These are phyloP conservation scores for Pichia thaimueangensis DNA, from an alignment of 805 yeast genomes.

Conservation along the genomic window DNA sequence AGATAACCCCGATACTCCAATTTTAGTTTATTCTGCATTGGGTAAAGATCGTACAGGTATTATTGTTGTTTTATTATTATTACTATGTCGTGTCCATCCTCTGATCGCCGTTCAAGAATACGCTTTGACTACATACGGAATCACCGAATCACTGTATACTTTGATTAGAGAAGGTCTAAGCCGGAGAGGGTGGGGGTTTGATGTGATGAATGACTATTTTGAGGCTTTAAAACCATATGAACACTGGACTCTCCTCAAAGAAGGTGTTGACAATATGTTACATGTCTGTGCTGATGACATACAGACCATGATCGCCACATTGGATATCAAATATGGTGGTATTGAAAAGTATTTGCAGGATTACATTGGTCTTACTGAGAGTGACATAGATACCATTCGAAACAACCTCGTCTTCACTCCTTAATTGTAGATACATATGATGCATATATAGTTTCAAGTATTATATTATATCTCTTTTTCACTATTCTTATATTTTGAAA, in stretches of 20 bases:
- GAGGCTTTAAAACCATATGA: slow-evolving; percentile 11
- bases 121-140: slow-evolving; percentile 69
- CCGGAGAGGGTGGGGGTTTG: too few relatives aligned
- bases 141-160: too few relatives aligned
- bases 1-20: slow-evolving; percentile 44
- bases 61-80: slow-evolving; percentile 57
- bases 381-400: slow-evolving; percentile 27
- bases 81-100: slow-evolving; percentile 58
- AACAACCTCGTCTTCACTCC: background rate
- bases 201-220: slow-evolving; percentile 24
- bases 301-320: slow-evolving; percentile 52
- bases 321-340: slow-evolving; percentile 49
- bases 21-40: slow-evolving; percentile 74
- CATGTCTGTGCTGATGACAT: slow-evolving; percentile 65
- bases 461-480: too few relatives aligned
- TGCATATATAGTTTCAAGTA: too few relatives aligned
- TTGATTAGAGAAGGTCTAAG: too few relatives aligned
- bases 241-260: slow-evolving; percentile 36
- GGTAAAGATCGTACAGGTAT: slow-evolving; percentile 87
- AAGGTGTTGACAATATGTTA: slow-evolving; percentile 55
- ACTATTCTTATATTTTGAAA: too few relatives aligned
- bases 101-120: slow-evolving; percentile 68
- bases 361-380: slow-evolving; percentile 37
- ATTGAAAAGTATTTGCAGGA: slow-evolving; percentile 40
- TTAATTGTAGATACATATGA: background rate